These are phyloP conservation scores for Nicotiana undulata DNA, from an alignment of 257 asterid genomes.

Conservation along the genomic window DNA sequence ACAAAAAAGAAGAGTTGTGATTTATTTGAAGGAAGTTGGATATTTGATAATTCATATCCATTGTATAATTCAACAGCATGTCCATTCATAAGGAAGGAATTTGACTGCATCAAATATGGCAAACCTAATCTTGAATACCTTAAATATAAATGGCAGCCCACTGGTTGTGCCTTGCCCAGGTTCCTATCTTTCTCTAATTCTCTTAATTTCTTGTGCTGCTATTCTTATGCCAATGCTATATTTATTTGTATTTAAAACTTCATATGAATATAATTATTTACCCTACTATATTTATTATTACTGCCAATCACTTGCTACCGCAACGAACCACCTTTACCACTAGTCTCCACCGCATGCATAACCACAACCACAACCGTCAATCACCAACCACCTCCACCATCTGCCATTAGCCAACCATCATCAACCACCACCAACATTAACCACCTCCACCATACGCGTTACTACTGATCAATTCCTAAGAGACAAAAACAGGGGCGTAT, in stretches of 20 bases:
- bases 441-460: background rate
- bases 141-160: conserved; percentile 63
- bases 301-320: background rate
- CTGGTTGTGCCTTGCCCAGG: conserved; percentile 44
- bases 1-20: conserved; percentile 28
- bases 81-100: conserved; percentile 45
- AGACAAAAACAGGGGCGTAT: too few relatives aligned
- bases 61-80: conserved; percentile 43
- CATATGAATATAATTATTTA: background rate
- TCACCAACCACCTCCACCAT: background rate
- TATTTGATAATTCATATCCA: conserved; percentile 54
- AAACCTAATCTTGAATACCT: conserved; percentile 44
- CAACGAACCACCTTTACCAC: background rate
- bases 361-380: background rate
- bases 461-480: background rate
- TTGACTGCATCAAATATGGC: conserved; percentile 55
- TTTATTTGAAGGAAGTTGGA: conserved; percentile 54
- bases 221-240: too few relatives aligned
- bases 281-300: background rate
- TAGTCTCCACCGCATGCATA: background rate
- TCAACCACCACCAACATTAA: background rate
- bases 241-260: background rate
- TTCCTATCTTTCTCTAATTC: background rate
- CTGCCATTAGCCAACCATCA: too few relatives aligned
- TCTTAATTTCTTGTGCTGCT: background rate